Conservation (phyloP, 106 monocot genomes). For the Dendrobium catenatum region DNA sequence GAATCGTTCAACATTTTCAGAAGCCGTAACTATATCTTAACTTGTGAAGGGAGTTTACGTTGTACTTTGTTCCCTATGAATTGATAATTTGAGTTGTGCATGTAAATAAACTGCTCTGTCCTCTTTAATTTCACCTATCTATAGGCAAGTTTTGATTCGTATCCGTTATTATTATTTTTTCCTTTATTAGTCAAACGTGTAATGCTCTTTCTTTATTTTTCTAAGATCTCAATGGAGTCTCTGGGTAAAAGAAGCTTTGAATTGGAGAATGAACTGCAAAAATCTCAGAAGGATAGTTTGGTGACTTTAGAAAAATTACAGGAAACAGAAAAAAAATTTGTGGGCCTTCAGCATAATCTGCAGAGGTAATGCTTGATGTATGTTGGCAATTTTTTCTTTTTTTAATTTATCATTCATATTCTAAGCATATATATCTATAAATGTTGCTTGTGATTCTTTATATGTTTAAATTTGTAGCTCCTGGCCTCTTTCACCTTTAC, state of each 20-base stretch:
- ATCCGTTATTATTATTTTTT: not conserved
- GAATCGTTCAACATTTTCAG: not conserved
- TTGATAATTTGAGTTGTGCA: not conserved
- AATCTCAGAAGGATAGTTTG: constrained; percentile 36
- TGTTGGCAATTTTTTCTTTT: not conserved
- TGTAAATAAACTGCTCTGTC: not conserved
- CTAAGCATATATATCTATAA: not conserved
- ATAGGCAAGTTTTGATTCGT: not conserved
- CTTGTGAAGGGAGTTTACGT: not conserved
- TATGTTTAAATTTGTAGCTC: not conserved
- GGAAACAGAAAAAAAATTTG: constrained; percentile 52
- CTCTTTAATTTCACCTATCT: not conserved
- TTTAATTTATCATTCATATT: not conserved
- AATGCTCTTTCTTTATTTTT: not conserved
- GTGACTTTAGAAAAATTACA: constrained; percentile 59
- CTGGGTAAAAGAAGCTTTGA: constrained; percentile 43
- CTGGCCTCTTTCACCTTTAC: not conserved
- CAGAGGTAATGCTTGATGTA: constrained; percentile 38
- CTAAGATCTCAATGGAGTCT: constrained; percentile 51
- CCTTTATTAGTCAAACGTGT: not conserved
- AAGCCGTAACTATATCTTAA: not conserved
- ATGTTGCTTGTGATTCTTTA: not conserved
- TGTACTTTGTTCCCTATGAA: not conserved
- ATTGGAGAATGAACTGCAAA: constrained; percentile 63
- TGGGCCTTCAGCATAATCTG: constrained; percentile 49